Base-by-base conservation (phyloP, 805 yeast species). In the Candida silvicultrix region DNA sequence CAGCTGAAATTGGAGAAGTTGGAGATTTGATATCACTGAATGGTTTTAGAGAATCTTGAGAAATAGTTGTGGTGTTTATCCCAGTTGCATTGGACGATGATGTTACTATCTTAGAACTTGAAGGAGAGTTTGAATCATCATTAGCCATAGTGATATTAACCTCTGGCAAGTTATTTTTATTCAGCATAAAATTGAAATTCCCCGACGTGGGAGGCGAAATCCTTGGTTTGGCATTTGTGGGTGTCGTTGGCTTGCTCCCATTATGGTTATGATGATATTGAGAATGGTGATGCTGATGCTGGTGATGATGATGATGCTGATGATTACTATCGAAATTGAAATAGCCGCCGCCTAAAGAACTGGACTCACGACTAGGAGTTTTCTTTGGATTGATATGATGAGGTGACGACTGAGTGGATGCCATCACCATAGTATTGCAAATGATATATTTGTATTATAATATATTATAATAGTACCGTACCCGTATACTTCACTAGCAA, bases 381-480 rank as follows among this genome's bases (percentile, higher is more conserved):
- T 31, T 19, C 6, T 14, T 16, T 32, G 23, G 34, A 5, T 6
- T 20, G 23, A 19, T n/a, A 8, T 16, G 25, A 31, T 39, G 44
- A 16, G 42, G 29, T 16, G 34, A 38, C 21, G 42, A 32, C 38
- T 7, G 45, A 38, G 47, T 37, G 28, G 47, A 45, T 14, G 40
- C 42, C 44, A 45, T 41, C 22, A 21, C 20, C 16, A 18, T 18
- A 7, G 15, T 35, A n/a, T 22, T 11, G 14, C 12, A 10, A 28
- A 28, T 28, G n/a, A n/a, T n/a, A n/a, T n/a, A n/a, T n/a, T n/a
- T n/a, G n/a, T n/a, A n/a, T n/a, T n/a, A n/a, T n/a, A n/a, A n/a
- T n/a, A n/a, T n/a, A n/a, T n/a, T n/a, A n/a, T n/a, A n/a, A n/a
- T n/a, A n/a, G n/a, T n/a, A n/a, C n/a, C n/a, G n/a, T n/a, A n/a